Conservation (phyloP, 75 land plant species). For the Cunninghamia lanceolata region DNA sequence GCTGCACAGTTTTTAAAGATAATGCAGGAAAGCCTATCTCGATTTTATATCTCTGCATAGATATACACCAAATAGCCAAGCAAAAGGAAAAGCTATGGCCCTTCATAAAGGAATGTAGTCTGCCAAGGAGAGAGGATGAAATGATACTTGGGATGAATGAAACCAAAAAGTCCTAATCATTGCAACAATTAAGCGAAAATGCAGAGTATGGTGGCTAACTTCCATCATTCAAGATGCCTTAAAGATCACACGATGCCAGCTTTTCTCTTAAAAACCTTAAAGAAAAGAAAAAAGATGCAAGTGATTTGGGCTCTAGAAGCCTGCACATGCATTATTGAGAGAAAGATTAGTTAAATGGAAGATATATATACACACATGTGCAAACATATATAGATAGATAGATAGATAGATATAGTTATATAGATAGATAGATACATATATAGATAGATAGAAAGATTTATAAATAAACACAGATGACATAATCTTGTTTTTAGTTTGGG, state of each 20-base stretch:
- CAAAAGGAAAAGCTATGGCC: background rate
- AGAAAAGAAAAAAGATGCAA: background rate
- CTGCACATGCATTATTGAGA: background rate
- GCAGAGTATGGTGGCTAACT: background rate
- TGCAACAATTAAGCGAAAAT: background rate
- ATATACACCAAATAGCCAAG: background rate
- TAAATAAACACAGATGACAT: too few species aligned
- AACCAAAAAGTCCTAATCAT: background rate
- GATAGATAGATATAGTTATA: background rate
- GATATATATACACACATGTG: background rate
- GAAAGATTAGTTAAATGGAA: background rate
- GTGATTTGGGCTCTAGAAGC: background rate
- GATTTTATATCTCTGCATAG: background rate
- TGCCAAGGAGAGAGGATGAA: background rate
- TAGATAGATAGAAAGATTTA: too few species aligned
- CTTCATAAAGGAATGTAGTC: background rate
- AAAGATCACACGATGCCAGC: background rate
- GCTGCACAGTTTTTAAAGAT: background rate
- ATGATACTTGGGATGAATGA: background rate
- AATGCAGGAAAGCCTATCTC: background rate
- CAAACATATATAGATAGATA: too few species aligned
- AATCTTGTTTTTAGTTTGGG: too few species aligned
- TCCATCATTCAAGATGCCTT: background rate
- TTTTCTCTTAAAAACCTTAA: too few species aligned
- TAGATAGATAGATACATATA: too few species aligned